phyloP scores from a whole-genome alignment of 257 asterid genomes.

The Solanum bulbocastanum region DNA sequence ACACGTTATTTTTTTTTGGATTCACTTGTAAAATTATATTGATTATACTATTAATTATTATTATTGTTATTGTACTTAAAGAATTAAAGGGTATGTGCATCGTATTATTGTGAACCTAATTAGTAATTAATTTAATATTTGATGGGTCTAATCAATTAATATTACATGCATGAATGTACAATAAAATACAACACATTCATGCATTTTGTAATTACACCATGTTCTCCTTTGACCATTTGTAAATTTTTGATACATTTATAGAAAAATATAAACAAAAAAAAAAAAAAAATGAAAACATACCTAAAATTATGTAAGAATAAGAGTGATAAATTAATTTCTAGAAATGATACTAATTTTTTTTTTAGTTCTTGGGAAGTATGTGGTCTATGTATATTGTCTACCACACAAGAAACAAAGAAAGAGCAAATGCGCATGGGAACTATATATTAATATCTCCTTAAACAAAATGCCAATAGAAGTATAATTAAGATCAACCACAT shows the following conservation, averaged over 20 bases:
- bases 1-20: rapidly evolving
- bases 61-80: background rate
- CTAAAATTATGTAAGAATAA: background rate
- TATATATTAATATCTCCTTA: background rate
- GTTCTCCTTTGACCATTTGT: background rate
- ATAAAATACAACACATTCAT: background rate
- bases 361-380: background rate
- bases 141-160: background rate
- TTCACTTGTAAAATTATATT: too few species aligned
- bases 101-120: background rate
- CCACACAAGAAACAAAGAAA: background rate
- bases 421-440: background rate
- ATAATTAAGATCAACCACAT: too few species aligned
- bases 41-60: background rate
- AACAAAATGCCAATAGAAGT: too few species aligned
- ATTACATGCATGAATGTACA: background rate
- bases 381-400: background rate
- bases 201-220: background rate
- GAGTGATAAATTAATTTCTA: background rate
- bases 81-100: too few species aligned
- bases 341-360: background rate
- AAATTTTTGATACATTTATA: background rate
- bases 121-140: background rate
- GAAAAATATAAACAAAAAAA: background rate
- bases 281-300: background rate